A percentile compares a stretch with the other conserved stretches of the same genome.
Conservation (phyloP, 116 monocot species). For the Phalaenopsis hybrid region DNA sequence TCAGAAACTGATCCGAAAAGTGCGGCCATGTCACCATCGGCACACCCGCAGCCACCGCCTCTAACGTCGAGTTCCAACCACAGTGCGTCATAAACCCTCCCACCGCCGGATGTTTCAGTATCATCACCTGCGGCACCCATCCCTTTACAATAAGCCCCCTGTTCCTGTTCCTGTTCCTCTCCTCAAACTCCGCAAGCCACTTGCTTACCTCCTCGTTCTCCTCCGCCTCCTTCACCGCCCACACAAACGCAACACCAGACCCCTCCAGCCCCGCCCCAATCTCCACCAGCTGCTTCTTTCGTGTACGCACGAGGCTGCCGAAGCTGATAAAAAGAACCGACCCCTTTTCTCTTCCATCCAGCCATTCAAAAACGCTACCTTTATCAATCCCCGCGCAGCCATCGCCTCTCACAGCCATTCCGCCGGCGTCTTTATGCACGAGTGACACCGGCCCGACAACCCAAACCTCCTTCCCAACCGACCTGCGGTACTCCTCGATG, state of each 20-base stretch:
- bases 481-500: conserved; percentile 16
- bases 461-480: conserved; percentile 25
- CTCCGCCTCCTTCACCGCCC: conserved; percentile 35
- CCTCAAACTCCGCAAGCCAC: conserved; percentile 10
- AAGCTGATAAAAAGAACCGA: conserved; percentile 55
- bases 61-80: conserved; percentile 62
- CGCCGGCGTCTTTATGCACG: conserved; percentile 9
- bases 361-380: conserved; percentile 13
- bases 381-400: not conserved
- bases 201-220: not conserved
- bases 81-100: conserved; percentile 77
- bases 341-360: conserved; percentile 21
- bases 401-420: conserved; percentile 14
- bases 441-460: conserved; percentile 36
- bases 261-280: conserved; percentile 34
- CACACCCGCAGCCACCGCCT: conserved; percentile 14
- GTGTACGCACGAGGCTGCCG: conserved; percentile 23
- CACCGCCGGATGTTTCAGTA: conserved; percentile 16
- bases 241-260: conserved; percentile 29
- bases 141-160: conserved; percentile 15
- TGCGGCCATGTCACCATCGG: conserved; percentile 38
- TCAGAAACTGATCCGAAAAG: conserved; percentile 23
- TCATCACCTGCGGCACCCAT: conserved; percentile 25
- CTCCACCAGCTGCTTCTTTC: conserved; percentile 23
- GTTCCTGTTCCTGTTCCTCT: conserved; percentile 1